Evolutionary conservation across 164 flowering plant species (phyloP), one percentile per base, ranked within the genome.

Genomic region (Liquidambar formosana): DNA sequence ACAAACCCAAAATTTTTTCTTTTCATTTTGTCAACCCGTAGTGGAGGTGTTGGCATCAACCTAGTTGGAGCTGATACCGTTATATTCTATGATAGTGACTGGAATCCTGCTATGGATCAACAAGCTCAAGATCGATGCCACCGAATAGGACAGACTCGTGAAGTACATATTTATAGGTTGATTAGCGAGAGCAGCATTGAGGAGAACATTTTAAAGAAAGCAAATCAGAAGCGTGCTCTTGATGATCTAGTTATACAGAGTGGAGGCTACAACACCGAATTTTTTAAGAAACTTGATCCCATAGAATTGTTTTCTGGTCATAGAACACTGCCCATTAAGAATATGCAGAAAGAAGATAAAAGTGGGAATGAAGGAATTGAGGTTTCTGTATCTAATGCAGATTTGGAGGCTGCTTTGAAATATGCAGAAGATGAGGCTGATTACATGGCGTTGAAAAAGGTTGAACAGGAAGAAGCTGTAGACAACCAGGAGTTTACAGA

Each of bases 101-200:
- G 99, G 99, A 95, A 95, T 79, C 99, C 99, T 68, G 99, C 99
- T 44, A 95, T 95, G 99, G 98, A 95, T 80, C 94, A 91, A 77
- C 99, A 95, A 77, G 99, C 99, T 80, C 99, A 95, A 85, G 99
- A 95, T 83, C 88, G 99, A 57, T 95, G 99, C 80, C 99, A 95
- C 63, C 82, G 99, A 54, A 95, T 93, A 44, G 99, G 99, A 22
- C 99, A 95, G 81, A 95, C 99, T 60, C 93, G 99, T 47, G 99
- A 95, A 81, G 99, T 95, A 11, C 94, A 95, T 80, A 95, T 95
- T 43, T 95, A 95, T 78, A 83, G 99, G 28, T 76, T 95, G 65
- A 88, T 95, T 59, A 95, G 99, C 78, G 96, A 93, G 77, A 85
- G 99, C 81, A 95, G 98, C 47, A 95, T 95, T 78, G 99, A 95